Evolutionary conservation across 371 early-diverging fungal species (phyloP), one percentile per base, ranked within the genome.

Genomic region (Amoeboaphelidium protococcarum): DNA sequence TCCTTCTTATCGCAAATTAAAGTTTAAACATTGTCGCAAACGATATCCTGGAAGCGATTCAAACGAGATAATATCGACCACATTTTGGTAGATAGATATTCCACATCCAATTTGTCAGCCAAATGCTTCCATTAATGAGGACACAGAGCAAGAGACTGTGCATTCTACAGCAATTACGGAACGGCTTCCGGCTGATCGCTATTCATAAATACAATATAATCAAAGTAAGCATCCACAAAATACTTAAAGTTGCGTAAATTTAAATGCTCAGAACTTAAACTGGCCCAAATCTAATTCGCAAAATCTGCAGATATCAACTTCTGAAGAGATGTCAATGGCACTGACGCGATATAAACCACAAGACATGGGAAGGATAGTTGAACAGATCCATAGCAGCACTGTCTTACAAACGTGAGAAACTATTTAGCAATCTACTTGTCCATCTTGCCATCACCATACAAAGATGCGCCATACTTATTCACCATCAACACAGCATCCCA

Each of bases 281-380:
- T 76, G 44, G 65, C 62, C 82, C 80, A 83, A 47, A 80, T 68
- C 47, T 58, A 65, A 1, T 60, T 60, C 49, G 80, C 74, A 43
- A 79, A 63, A 45, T 74, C 70, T 37, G 54, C 57, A 46, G 61
- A 67, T 49, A 78, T 67, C 0, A 62, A 58, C 10, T 50, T 47
- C 42, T 54, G 52, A n/a, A 62, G 52, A 12, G 53, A 53, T 45
- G 59, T 53, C 49, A 12, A 20, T 47, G 13, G 13, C 23, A 22
- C 20, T 1, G 21, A 42, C 13, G 23, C 47, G n/a, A 10, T 26
- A 3, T 2, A 2, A 37, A 31, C 25, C 23, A 85, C 51, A 46
- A 82, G 50, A 53, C 78, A 73, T 0, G 82, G 80, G 51, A 73
- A 82, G 0, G 76, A 61, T 27, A 69, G 51, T 13, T 49, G 54